A percentile compares a stretch with the other conserved stretches of the same genome.
Evolutionary conservation across 768 basidiomycete genomes (phyloP).

Genomic region (Boletus tomentosulus): DNA sequence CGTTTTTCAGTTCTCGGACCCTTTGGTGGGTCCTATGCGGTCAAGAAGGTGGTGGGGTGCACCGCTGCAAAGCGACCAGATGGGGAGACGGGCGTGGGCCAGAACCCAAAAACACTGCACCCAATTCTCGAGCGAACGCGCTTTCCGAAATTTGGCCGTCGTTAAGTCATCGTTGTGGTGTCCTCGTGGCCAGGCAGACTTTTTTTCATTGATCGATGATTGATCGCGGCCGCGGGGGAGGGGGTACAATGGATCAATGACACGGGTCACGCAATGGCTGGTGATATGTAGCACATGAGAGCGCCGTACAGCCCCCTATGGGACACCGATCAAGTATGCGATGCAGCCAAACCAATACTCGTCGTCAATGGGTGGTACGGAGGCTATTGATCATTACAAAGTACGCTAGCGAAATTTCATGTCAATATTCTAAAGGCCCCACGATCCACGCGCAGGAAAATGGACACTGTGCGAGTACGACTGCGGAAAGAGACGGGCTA

Average conservation of each 20-base stretch:
- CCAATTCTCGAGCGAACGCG: slow-evolving; percentile 2
- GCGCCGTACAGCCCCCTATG: slow-evolving; percentile 4
- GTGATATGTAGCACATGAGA: background rate
- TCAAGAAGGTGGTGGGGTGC: background rate
- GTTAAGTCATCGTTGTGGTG: background rate
- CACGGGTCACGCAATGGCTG: background rate
- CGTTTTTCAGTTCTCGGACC: slow-evolving; percentile 2
- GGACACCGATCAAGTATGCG: slow-evolving; percentile 4
- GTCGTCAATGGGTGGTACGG: background rate
- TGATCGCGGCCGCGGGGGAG: slow-evolving; percentile 4
- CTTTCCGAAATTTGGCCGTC: background rate
- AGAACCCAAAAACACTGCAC: slow-evolving; percentile 14
- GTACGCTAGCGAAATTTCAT: background rate
- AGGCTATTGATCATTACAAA: background rate
- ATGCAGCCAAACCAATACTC: background rate
- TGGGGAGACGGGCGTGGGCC: background rate
- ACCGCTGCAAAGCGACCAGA: background rate
- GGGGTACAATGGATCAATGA: background rate
- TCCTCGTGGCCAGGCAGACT: slow-evolving; percentile 13
- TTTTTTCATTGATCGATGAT: slow-evolving; percentile 11
- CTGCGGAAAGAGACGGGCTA: slow-evolving; percentile 7
- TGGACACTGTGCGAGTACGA: background rate
- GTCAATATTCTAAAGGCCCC: background rate
- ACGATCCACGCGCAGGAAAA: background rate
- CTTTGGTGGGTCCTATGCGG: slow-evolving; percentile 1